Evolutionary conservation across 805 yeast species (phyloP).

Genomic region (Suhomyces pyralidae): DNA sequence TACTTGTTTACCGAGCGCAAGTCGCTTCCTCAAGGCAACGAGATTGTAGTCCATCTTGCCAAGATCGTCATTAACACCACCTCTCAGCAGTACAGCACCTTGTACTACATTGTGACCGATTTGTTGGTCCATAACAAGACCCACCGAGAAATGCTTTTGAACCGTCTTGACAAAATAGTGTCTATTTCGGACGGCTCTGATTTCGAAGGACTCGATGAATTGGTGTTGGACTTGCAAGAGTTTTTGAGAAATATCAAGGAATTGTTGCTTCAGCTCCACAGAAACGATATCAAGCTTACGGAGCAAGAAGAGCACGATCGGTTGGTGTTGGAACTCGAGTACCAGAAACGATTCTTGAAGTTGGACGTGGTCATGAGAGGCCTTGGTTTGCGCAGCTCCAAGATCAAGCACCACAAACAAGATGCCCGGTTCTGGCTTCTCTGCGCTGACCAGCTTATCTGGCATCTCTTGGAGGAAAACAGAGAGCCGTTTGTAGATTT

Average conservation of each 20-base stretch:
- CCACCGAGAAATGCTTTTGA: conserved; percentile 29
- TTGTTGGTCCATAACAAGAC: conserved; percentile 29
- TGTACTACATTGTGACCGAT: conserved; percentile 35
- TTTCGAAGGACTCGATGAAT: conserved; percentile 31
- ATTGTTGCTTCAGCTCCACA: conserved; percentile 41
- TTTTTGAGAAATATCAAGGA: conserved; percentile 26
- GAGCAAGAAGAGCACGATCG: conserved; percentile 19
- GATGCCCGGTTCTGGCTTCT: conserved; percentile 24
- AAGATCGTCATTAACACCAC: conserved; percentile 39
- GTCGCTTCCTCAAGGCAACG: conserved; percentile 20
- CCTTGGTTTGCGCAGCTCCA: conserved; percentile 20
- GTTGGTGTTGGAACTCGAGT: conserved; percentile 27
- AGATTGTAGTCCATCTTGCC: conserved; percentile 31
- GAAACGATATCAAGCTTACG: conserved; percentile 23
- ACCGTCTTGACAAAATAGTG: conserved; percentile 37
- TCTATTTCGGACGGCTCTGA: conserved; percentile 36
- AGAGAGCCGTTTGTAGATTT: conserved; percentile 68
- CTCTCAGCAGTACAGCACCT: conserved; percentile 36
- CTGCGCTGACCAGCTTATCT: conserved; percentile 60
- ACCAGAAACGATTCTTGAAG: conserved; percentile 32
- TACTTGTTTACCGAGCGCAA: conserved; percentile 39
- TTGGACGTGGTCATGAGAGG: conserved; percentile 34
- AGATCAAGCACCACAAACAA: conserved; percentile 17
- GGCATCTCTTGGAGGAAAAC: conserved; percentile 63
- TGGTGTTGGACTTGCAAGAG: conserved; percentile 29